Base-by-base conservation (phyloP, 768 basidiomycete genomes). In the Coprinopsis marcescibilis region DNA sequence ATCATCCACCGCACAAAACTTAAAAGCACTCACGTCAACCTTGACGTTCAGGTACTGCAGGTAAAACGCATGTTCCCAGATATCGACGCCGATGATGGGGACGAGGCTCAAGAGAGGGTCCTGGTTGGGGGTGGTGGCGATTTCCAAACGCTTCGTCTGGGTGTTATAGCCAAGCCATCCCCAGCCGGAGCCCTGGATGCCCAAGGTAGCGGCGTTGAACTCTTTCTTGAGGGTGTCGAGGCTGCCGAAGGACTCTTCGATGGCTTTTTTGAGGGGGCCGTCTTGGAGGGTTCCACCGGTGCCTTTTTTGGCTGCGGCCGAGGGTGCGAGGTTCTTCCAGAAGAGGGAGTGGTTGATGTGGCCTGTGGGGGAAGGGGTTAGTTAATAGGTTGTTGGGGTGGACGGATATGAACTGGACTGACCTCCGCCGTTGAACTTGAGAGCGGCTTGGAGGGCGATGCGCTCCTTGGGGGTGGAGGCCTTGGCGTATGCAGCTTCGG, bases 391-490 rank as follows among this genome's bases (percentile, higher is more conserved):
- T 24, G 14, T 30, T 23, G 45, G 54, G 34, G 48, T n/a, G 10
- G 17, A 5, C 21, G 23, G 29, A 4, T 17, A 38, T 11, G 43
- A 43, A 35, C 24, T 30, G 14, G 8, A 68, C 80, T 59, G 61
- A 85, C 92, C 93, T 69, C 93, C 93, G 52, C 93, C 93, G 66
- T 97, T 96, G 77, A 97, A 97, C 69, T 88, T 92, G 65, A 96
- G 73, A 4, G 92, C 91, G 13, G 88, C 80, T 65, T 93, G 90
- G 48, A 96, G 84, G 19, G 80, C 83, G 58, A 96, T 92, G 54
- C 82, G 78, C 62, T 85, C 82, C 68, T 85, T 89, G 58, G 88
- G 77, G 40, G 81, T 76, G 2, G 67, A 55, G 0, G 85, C 71
- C 55, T 79, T 78, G 38, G 80, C 73, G 61, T 92, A 89, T 0